Conservation (phyloP, 2,329 filamentous ascomycete species). For the Trichoderma sp. region DNA sequence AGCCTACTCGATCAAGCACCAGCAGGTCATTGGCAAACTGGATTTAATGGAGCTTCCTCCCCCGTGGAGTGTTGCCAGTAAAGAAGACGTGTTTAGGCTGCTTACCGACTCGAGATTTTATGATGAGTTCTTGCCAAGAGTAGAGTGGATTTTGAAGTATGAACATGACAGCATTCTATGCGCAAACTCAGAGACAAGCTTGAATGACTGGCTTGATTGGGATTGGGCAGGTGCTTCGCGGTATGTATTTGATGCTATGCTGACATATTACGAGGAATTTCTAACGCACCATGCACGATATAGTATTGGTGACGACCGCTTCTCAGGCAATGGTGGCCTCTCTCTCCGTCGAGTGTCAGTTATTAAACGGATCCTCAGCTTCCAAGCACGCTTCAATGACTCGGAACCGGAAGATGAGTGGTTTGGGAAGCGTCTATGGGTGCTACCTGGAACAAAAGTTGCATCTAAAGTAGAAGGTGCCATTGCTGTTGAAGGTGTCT, state of each 20-base stretch:
- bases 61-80: conserved; percentile 51
- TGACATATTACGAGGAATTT: too few species aligned
- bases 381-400: conserved; percentile 56
- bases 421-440: conserved; percentile 54
- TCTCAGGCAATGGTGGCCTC: conserved; percentile 58
- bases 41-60: conserved; percentile 54
- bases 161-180: conserved; percentile 61
- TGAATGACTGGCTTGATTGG: conserved; percentile 59
- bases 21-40: conserved; percentile 55
- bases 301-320: conserved; percentile 46
- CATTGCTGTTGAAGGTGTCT: conserved; percentile 56
- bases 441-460: conserved; percentile 54
- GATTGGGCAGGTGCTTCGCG: conserved; percentile 58
- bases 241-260: conserved; percentile 35
- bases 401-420: conserved; percentile 59
- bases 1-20: conserved; percentile 52
- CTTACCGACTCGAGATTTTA: conserved; percentile 59
- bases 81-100: conserved; percentile 53
- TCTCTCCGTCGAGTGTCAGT: conserved; percentile 57
- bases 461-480: conserved; percentile 47
- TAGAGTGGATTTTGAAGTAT: conserved; percentile 59
- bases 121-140: conserved; percentile 52
- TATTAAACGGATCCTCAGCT: conserved; percentile 53
- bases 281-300: not conserved
- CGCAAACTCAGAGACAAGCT: conserved; percentile 54